Evolutionary conservation across 2,329 filamentous ascomycete genomes (phyloP), one percentile per base, ranked within the genome.

Genomic region (Fusarium sp.): DNA sequence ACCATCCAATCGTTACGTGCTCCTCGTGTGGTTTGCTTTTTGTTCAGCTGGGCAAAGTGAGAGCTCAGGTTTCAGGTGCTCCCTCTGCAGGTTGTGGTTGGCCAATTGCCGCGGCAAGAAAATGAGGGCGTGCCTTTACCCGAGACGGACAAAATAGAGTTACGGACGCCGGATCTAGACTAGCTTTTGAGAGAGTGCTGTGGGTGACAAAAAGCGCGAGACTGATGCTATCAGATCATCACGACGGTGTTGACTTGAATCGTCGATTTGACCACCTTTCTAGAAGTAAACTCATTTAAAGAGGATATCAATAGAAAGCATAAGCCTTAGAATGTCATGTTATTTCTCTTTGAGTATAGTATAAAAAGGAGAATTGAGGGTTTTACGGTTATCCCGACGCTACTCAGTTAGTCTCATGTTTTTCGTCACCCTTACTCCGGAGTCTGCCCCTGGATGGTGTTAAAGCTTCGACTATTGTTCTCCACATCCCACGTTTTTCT

Each of bases 401-500:
- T 42, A 42, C 6, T 42, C n/a, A 42, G n/a, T 22, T 42, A 42
- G 40, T 42, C 40, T 42, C 11, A 22, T 20, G 40, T 22, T 42
- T 42, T 42, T 42, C 20, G 40, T 42, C 20, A 42, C 40, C 40
- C 40, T n/a, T 42, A 42, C 40, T 42, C 40, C 40, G 40, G 40
- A 42, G 42, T 14, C 20, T 69, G 60, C 71, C 68, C 71, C 68
- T 74, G 71, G 71, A 74, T 62, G 20, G 20, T 38, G 54, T 37
- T 58, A 20, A 56, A 61, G 71, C 71, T 72, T 60, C 61, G 58
- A 69, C 64, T 52, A 37, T 29, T 52, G 58, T 56, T 62, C 71
- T 72, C 71, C 71, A 72, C 71, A 27, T 47, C 64, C 72, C 68
- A 72, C 71, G 72, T 72, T 72, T 72, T 68, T 67, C 62, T 45